Conservation (phyloP, 495 filamentous ascomycete genomes). For the Parmelia sp. region DNA sequence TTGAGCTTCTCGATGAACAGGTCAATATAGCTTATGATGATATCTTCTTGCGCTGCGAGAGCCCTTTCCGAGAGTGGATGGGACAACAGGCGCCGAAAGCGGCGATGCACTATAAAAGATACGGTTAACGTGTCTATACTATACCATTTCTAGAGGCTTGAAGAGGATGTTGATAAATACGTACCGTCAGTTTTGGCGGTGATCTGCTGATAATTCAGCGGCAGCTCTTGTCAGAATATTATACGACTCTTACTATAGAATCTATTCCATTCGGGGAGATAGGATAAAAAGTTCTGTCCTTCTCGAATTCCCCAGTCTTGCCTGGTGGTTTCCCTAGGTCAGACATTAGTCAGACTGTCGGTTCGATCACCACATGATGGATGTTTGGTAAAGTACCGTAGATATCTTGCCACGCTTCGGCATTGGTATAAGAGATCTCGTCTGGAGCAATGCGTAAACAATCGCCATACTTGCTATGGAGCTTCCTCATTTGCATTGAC, state of each 20-base stretch:
- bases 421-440: conserved; percentile 44
- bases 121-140: too few species aligned
- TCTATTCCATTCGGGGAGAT: conserved; percentile 23
- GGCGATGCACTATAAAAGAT: conserved; percentile 34
- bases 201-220: too few species aligned
- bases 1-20: conserved; percentile 28
- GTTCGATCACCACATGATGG: conserved; percentile 36
- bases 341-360: too few species aligned
- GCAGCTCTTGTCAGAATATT: too few species aligned
- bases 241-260: too few species aligned
- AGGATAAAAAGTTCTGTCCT: conserved; percentile 32
- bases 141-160: too few species aligned
- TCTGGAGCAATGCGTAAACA: conserved; percentile 50
- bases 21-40: conserved; percentile 40
- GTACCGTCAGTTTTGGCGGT: too few species aligned
- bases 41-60: conserved; percentile 41
- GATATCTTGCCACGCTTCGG: conserved; percentile 53
- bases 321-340: too few species aligned
- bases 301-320: conserved; percentile 28
- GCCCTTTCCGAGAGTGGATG: conserved; percentile 34
- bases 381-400: too few species aligned
- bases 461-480: conserved; percentile 48
- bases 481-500: conserved; percentile 29
- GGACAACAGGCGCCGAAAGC: conserved; percentile 38
- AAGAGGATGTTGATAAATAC: too few species aligned